Evolutionary conservation across 2,329 filamentous ascomycete genomes (phyloP).

Genomic region (Zymoseptoria tritici): DNA sequence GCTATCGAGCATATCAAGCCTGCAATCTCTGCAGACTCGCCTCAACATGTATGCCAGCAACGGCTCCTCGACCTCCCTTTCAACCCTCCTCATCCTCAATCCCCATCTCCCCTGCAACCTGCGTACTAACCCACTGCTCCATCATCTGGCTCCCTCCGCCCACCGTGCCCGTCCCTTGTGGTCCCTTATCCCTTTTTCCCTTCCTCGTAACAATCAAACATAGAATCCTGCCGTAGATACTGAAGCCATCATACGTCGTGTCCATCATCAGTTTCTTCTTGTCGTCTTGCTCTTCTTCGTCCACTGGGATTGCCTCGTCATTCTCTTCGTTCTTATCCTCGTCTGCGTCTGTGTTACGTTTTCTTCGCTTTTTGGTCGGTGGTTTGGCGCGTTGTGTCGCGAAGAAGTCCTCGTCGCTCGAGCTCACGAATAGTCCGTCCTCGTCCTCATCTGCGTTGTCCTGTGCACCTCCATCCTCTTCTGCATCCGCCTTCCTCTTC

Average conservation of each 20-base stretch:
- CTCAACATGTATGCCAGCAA: no score
- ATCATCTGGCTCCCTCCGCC: conserved; percentile 32
- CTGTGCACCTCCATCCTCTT: conserved; percentile 14
- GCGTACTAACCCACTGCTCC: conserved; percentile 34
- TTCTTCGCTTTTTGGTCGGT: conserved; percentile 16
- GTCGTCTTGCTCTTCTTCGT: conserved; percentile 47
- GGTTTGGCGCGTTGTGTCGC: conserved; percentile 24
- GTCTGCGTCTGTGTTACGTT: conserved; percentile 13
- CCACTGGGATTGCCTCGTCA: conserved; percentile 1
- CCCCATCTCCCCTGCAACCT: conserved; percentile 28
- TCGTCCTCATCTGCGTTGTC: conserved; percentile 11
- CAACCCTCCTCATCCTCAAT: conserved; percentile 27
- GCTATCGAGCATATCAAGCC: no score
- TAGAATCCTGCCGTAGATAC: conserved; percentile 86
- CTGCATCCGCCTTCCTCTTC: conserved; percentile 15
- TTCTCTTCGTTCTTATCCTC: conserved; percentile 19
- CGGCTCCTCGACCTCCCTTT: neutral
- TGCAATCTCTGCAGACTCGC: no score
- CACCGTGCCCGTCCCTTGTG: conserved; percentile 13
- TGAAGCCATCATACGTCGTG: conserved; percentile 89
- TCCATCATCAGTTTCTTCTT: conserved; percentile 88
- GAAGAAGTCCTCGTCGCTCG: conserved; percentile 31
- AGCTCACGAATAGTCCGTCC: conserved; percentile 31
- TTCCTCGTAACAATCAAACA: conserved; percentile 81
- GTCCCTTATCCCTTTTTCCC: conserved; percentile 36